Evolutionary conservation across 225 moss, liverwort and hornwort genomes (phyloP), one percentile per base, ranked within the genome.

Genomic region (Sphagnum contortum): DNA sequence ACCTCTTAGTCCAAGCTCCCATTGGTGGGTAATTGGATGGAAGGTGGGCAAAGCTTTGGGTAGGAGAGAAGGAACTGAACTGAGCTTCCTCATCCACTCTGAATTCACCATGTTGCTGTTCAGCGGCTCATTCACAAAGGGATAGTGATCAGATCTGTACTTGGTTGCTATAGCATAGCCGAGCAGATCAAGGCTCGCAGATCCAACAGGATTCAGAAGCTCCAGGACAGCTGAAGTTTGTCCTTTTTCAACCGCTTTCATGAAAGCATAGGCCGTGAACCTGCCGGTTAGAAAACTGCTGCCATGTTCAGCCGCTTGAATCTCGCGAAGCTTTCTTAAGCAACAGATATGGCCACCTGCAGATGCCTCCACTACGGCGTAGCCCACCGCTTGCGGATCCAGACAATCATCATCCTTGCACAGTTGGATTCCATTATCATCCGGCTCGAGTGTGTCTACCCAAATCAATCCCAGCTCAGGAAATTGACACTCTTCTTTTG

Each of bases 341-440:
- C 73, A 82, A 44, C 66, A 62, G 5, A 76, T 57, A 8, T 64
- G 68, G 0, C 82, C 79, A 44, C 59, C 76, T 6, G 65, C 60
- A 0, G 82, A 72, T 0, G 82, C 79, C 1, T 71, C 59, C 69
- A 76, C 79, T 3, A 82, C 69, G 47, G 78, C 75, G 4, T 82
- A 79, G 5, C 79, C 82, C 12, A 79, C 79, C 2, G 73, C 75
- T 62, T 82, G 82, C 3, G 79, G 82, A 70, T 73, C 68, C 59
- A 66, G 59, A 0, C 78, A 48, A 29, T 79, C 76, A 65, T 76
- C 75, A 29, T 29, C 29, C 29, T 29, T 29, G 29, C 29, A 29
- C 29, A 29, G 29, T 29, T 29, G 29, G 29, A 29, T 29, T 29
- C 29, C 29, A 29, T 29, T 29, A 29, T 29, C 29, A 29, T 29